Evolutionary conservation across 768 basidiomycete species (phyloP), one percentile per base, ranked within the genome.

Genomic region (Psilocybe cubensis): DNA sequence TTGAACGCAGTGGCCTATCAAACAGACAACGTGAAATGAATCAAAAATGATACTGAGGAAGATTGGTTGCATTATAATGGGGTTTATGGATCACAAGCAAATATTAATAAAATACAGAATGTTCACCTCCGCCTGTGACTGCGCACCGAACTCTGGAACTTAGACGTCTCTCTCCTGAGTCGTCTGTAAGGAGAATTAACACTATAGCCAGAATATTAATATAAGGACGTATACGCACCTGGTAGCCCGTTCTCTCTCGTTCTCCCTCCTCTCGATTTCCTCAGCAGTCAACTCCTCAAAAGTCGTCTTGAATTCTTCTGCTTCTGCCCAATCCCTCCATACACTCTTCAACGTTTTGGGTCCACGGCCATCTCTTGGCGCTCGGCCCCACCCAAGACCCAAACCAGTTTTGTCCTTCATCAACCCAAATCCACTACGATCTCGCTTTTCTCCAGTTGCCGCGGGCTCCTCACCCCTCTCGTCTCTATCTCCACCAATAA

Each of bases 241-340:
- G 66, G 87, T 91, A 1, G 91, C 91, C 57, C 94, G 77, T 74
- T 92, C 95, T 68, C 87, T 83, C 76, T 96, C 94, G 41, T 91
- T 74, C 76, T 97, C 95, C 66, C 92, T 83, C 73, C 85, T 79
- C 72, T 96, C 96, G 56, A 98, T 87, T 70, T 99, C 97, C 72
- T 98, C 97, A 18, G 87, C 83, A 3, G 79, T 92, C 61, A 98
- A 69, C 62, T 92, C 88, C 72, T 97, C 88, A 70, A 97, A 89
- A 49, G 86, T 80, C 35, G 97, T 98, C 61, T 84, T 82, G 71
- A 92, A 97, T 70, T 96, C 93, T 67, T 92, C 92, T 31, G 90
- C 86, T 69, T 97, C 96, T 29, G 80, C 82, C 94, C 95, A 98
- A 69, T 98, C 96, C 43, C 95, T 76, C 96, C 96, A 98, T 2